Evolutionary conservation across 139 green algal species (phyloP), one percentile per base, ranked within the genome.

Genomic region (Coelastrella sp.): DNA sequence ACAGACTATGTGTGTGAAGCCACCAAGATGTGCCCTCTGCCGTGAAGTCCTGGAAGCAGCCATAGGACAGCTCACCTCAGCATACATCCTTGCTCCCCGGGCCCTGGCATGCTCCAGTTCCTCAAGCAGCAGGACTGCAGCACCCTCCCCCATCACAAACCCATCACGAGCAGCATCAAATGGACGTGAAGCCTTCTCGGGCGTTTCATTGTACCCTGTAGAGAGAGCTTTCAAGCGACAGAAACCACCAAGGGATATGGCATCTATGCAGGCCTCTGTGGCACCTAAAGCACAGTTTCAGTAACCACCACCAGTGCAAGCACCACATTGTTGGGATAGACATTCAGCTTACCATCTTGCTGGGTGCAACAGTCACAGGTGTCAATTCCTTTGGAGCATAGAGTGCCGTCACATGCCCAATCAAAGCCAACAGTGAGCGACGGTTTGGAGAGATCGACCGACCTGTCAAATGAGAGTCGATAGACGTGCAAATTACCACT

Each of bases 131-230:
- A 98, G 66, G 57, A 94, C 89, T 1, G 90, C 95, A 68, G 95
- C 92, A 5, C 96, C 96, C 88, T 98, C 96, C 4, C 96, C 96
- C 93, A 98, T 98, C 37, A 98, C 95, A 91, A 98, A 98, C 37
- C 96, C 96, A 83, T 98, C 95, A 8, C 96, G 85, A 41, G 43
- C 71, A 21, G 89, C 87, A 83, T 98, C 96, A 92, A 97, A 98
- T 15, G 96, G 96, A 7, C 96, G 81, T 27, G 89, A 94, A 1
- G 71, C 71, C 51, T 30, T 32, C 38, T 69, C 59, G 17, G 83
- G 83, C 23, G 43, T 15, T 27, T 79, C 62, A 17, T 88, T 81
- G 38, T 41, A 83, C 19, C 48, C 81, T 13, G 90, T 95, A 2
- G 90, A 86, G 40, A 98, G 87, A 19, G 94, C 94, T 68, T 90